These are phyloP conservation scores for Cutaneotrichosporon sp. DNA, from an alignment of 1,284 basidiomycete species.

Conservation along the genomic window DNA sequence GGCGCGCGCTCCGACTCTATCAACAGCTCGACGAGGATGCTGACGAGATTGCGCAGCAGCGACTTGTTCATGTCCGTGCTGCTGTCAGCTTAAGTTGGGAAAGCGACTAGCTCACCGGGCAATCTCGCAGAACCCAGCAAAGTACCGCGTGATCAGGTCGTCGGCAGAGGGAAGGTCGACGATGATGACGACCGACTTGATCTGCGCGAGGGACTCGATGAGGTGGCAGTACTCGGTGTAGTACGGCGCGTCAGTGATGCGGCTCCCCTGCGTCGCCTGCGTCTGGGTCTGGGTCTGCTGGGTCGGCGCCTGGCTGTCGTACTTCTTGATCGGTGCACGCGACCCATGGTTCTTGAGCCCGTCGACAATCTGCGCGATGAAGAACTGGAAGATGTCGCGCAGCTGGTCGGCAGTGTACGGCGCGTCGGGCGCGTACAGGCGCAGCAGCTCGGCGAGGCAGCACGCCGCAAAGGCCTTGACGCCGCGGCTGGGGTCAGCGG, in stretches of 20 bases:
- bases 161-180: constrained; percentile 87
- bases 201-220: constrained; percentile 85
- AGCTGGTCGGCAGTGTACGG: constrained; percentile 88
- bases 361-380: constrained; percentile 75
- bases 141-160: constrained; percentile 79
- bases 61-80: constrained; percentile 78
- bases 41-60: constrained; percentile 81
- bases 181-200: constrained; percentile 91
- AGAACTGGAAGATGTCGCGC: constrained; percentile 89
- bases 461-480: constrained; percentile 93
- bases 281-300: constrained; percentile 25
- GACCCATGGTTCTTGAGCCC: constrained; percentile 62
- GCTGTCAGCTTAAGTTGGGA: constrained; percentile 37
- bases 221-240: constrained; percentile 90
- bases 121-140: constrained; percentile 77
- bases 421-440: constrained; percentile 94
- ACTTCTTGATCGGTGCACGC: constrained; percentile 31
- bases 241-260: constrained; percentile 59
- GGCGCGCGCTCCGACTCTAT: constrained; percentile 81
- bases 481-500: constrained; percentile 56
- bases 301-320: constrained; percentile 8
- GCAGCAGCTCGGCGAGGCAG: constrained; percentile 89
- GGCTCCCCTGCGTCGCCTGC: constrained; percentile 55
- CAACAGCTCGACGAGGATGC: constrained; percentile 84
- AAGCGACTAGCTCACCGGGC: constrained; percentile 64